Conservation (phyloP, 176 grass and related monocot species). For the Cenchrus americanus region DNA sequence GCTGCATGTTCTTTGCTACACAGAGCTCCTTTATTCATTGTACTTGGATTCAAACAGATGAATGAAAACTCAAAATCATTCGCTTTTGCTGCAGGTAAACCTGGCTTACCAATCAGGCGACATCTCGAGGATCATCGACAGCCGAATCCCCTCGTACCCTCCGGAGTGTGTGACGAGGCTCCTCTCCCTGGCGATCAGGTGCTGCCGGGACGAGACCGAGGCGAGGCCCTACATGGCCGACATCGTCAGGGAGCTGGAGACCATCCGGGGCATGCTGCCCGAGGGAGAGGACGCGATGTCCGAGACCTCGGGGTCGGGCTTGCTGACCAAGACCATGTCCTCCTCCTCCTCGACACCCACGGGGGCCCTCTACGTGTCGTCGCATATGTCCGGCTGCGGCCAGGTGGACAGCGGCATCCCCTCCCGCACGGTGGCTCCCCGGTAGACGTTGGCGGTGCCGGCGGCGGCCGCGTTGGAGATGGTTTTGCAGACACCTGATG, state of each 20-base stretch:
- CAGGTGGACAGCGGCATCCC: conserved; percentile 54
- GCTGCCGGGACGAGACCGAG: conserved; percentile 75
- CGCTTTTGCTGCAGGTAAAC: conserved; percentile 64
- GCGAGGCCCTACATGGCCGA: conserved; percentile 81
- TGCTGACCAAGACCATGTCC: conserved; percentile 35
- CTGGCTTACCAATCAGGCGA: conserved; percentile 54
- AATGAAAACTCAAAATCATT: conserved; percentile 18
- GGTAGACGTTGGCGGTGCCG: conserved; percentile 14
- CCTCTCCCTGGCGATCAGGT: conserved; percentile 67
- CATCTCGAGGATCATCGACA: conserved; percentile 62
- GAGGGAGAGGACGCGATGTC: conserved; percentile 43
- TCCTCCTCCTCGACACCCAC: conserved; percentile 16
- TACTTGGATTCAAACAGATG: background rate
- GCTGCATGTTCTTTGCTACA: background rate
- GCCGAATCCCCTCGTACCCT: conserved; percentile 53
- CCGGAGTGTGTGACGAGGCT: conserved; percentile 57
- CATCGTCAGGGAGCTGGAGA: conserved; percentile 76
- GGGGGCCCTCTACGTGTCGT: conserved; percentile 43
- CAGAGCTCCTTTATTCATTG: background rate
- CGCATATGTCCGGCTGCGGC: conserved; percentile 33
- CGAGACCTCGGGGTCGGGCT: conserved; percentile 1
- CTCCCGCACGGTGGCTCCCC: conserved; percentile 37
- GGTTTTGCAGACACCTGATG: conserved; percentile 4
- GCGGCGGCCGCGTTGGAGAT: conserved; percentile 6
- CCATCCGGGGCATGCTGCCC: conserved; percentile 56